phyloP scores from a whole-genome alignment of 73 alveolate species.

The Breviolum minutum region DNA sequence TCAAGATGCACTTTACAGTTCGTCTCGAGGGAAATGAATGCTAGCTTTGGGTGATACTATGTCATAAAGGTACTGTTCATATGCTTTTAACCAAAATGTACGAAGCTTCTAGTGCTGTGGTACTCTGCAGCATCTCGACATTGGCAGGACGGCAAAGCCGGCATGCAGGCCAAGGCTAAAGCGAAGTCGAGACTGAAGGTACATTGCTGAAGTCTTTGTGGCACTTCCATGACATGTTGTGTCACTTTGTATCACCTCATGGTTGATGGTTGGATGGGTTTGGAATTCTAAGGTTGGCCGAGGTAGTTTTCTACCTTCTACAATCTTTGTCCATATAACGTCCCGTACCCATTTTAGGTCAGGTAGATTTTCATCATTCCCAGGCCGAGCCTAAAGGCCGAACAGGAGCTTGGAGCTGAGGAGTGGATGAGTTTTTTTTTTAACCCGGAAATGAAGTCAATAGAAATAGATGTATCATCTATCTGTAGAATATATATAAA shows the following conservation, averaged over 20 bases:
- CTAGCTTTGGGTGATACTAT: neutral
- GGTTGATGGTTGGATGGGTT: neutral
- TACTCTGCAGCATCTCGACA: neutral
- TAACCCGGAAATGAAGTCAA: no score
- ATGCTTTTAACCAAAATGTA: neutral
- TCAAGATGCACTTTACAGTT: neutral
- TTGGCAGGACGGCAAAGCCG: constrained; percentile 20
- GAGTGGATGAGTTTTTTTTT: no score
- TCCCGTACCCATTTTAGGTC: neutral
- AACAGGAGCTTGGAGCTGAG: constrained; percentile 1
- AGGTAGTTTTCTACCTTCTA: neutral
- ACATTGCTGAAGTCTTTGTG: neutral
- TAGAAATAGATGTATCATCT: no score
- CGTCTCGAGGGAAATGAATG: no score
- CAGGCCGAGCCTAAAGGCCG: constrained; percentile 45
- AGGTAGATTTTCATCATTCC: neutral
- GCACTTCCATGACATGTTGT: neutral
- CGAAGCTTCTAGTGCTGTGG: no score
- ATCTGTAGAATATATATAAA: no score
- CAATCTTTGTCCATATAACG: neutral
- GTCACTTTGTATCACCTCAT: neutral
- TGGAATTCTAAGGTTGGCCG: neutral
- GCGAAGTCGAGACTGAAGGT: constrained; percentile 41
- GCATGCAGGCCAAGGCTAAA: constrained; percentile 28
- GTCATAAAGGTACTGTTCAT: neutral